These are phyloP conservation scores for Zostera marina DNA, from an alignment of 116 monocot species.

Conservation along the genomic window DNA sequence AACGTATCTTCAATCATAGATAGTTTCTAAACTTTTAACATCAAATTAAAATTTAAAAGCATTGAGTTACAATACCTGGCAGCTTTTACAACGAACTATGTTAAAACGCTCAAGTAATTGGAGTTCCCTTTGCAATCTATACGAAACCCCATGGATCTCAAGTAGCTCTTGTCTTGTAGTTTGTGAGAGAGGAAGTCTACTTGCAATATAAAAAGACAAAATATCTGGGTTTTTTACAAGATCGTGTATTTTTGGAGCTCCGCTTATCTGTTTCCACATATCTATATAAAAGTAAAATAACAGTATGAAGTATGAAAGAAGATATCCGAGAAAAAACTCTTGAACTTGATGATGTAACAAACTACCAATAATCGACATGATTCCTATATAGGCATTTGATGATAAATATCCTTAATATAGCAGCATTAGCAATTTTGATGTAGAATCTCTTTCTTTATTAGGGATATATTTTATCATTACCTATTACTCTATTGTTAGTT, in stretches of 20 bases:
- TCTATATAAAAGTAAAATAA: conserved; percentile 26
- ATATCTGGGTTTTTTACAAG: conserved; percentile 54
- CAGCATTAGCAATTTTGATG: neutral
- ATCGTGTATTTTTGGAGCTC: conserved; percentile 53
- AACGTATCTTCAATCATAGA: neutral
- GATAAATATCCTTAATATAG: neutral
- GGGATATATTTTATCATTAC: neutral
- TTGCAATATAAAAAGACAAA: conserved; percentile 81
- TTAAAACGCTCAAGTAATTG: conserved; percentile 68
- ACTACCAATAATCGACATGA: neutral
- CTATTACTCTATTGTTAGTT: no score
- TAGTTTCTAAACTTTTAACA: no score
- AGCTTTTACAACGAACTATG: conserved; percentile 63
- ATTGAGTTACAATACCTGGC: conserved; percentile 24
- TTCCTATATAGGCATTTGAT: neutral
- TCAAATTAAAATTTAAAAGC: neutral
- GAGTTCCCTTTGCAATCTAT: conserved; percentile 74
- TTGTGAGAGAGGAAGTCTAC: conserved; percentile 89
- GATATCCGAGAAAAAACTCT: neutral
- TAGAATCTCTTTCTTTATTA: neutral
- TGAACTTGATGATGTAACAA: neutral
- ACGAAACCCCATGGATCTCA: conserved; percentile 85
- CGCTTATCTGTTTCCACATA: conserved; percentile 69
- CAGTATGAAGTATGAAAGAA: neutral
- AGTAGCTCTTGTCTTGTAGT: conserved; percentile 74